Conservation (phyloP, 345 rosid species). For the Angophora floribunda region DNA sequence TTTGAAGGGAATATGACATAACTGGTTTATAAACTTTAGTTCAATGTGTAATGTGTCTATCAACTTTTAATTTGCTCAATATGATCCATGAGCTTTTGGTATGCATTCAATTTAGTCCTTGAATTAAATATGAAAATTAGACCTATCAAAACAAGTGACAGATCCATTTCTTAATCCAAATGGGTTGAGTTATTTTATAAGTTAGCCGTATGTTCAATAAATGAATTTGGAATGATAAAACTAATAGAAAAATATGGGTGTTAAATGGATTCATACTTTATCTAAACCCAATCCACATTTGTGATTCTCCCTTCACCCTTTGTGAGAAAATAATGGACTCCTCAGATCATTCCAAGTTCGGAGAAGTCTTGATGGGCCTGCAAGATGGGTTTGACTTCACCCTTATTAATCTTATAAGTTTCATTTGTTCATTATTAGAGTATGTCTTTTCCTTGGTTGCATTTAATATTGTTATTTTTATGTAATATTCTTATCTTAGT, state of each 20-base stretch:
- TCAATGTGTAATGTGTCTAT: background rate
- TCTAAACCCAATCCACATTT: background rate
- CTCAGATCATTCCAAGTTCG: background rate
- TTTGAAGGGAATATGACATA: background rate
- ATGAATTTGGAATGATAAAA: background rate
- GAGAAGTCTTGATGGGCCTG: background rate
- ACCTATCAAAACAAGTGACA: background rate
- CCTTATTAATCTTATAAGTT: background rate
- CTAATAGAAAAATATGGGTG: background rate
- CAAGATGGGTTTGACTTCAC: background rate
- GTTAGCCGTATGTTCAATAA: too few relatives aligned
- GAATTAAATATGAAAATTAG: background rate
- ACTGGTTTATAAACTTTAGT: accelerated
- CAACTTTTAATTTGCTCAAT: background rate
- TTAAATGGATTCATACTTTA: background rate
- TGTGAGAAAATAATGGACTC: background rate
- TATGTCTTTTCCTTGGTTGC: background rate
- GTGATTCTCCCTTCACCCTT: background rate
- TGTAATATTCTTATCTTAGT: background rate
- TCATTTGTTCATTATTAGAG: background rate
- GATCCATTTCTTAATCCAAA: background rate
- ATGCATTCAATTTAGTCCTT: background rate
- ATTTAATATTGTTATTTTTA: background rate
- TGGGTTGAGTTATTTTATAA: background rate
- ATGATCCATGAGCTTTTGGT: background rate